Base-by-base conservation (phyloP, 176 grass and related monocot species). In the Oryza glumipatula region DNA sequence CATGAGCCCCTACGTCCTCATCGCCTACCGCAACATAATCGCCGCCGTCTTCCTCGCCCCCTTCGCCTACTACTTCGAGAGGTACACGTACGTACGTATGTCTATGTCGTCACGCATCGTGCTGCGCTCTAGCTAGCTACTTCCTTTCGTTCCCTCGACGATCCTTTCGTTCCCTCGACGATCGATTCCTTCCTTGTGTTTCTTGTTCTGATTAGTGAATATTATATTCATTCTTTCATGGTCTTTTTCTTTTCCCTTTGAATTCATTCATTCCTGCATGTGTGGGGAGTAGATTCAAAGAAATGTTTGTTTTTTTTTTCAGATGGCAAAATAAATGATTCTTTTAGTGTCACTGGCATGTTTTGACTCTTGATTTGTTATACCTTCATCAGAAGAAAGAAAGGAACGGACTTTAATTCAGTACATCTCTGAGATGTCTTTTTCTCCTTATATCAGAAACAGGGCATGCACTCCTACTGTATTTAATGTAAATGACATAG, bases 1-100 rank as follows among this genome's bases (percentile, higher is more conserved):
- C 87, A 98, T 94, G 93, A 98, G 93, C 80, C 96, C 96, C 56
- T 95, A 87, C 70, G 96, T 98, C 14, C 76, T 98, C 82, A 98
- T 90, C 82, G 85, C 96, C 80, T 98, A 98, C 87, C 93, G 96
- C 12, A 95, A 98, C 89, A 73, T 98, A 85, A 69, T 95, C 19
- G 96, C 96, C 77, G 90, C 89, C 39, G 24, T 82, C 80, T 88
- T 98, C 84, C 86, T 95, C 60, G 80, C 64, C 38, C 96, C 96
- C 47, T 0, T 90, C 30, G 87, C 96, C 76, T 83, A 83, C 87
- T 82, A 54, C 49, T 82, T 98, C 46, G 96, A 98, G 73, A 86
- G 96, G 96, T 94, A 28, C 28, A 28, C 28, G 28, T 28, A 61
- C 21, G 6, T 21, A 58, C 8, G 54, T 52, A 32, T 32, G 2